Conservation (phyloP, 768 basidiomycete species). For the Tephrocybe sp. region DNA sequence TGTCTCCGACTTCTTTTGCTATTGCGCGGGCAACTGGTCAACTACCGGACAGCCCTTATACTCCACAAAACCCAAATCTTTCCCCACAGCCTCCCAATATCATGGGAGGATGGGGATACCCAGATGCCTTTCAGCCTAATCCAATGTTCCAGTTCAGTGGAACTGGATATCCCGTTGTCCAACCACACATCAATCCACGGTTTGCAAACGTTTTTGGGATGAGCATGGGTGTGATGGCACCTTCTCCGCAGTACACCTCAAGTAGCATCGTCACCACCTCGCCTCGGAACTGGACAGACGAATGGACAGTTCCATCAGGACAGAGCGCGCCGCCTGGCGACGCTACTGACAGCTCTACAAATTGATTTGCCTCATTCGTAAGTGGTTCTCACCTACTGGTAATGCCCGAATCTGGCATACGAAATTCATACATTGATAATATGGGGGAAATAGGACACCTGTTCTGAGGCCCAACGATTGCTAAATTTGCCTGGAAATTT, state of each 20-base stretch:
- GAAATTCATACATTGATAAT: background rate
- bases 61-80: constrained; percentile 4
- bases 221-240: constrained; percentile 28
- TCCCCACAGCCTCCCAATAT: background rate
- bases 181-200: constrained; percentile 82
- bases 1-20: constrained; percentile 45
- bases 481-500: too few relatives aligned
- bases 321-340: constrained; percentile 10
- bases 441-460: too few relatives aligned
- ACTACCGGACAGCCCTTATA: constrained; percentile 22
- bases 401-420: background rate
- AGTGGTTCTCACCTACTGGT: background rate
- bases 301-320: constrained; percentile 35
- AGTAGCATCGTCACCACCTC: constrained; percentile 7
- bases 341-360: constrained; percentile 17
- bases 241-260: constrained; percentile 12
- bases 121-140: constrained; percentile 16
- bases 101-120: constrained; percentile 14
- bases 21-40: constrained; percentile 47
- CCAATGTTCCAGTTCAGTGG: constrained; percentile 19
- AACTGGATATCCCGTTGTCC: constrained; percentile 36
- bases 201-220: constrained; percentile 69
- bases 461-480: too few relatives aligned
- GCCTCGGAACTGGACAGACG: constrained; percentile 30
- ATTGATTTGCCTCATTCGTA: constrained; percentile 3